Percentiles rank a stretch among this genome's conserved stretches.
Evolutionary conservation across 192 early-diverging fungal species (phyloP).

Genomic region (Linnemannia schmuckeri): DNA sequence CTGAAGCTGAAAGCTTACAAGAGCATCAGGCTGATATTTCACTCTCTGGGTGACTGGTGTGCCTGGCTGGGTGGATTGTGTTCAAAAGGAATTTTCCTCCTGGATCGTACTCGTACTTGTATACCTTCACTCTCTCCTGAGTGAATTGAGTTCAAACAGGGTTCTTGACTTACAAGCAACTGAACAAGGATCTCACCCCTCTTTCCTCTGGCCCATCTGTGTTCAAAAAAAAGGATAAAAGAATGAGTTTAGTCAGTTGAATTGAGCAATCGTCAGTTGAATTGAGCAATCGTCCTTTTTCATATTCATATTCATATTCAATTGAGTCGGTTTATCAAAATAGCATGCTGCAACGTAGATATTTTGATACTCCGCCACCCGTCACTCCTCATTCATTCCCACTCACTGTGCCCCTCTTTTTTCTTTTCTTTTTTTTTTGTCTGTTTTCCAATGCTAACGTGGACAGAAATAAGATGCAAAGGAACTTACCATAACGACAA

Average conservation of each 20-base stretch:
- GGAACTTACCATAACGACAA: slow-evolving; percentile 2
- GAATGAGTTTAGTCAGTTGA: neutral
- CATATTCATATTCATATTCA: neutral
- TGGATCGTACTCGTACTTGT: neutral
- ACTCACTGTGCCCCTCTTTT: neutral
- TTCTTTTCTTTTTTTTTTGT: neutral
- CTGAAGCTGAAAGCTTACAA: neutral
- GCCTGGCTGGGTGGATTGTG: too few relatives aligned
- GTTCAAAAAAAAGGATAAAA: slow-evolving; percentile 1
- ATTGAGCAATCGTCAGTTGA: neutral
- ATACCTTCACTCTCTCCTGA: neutral
- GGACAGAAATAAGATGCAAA: neutral
- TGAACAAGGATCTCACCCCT: neutral
- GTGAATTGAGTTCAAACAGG: slow-evolving; percentile 39
- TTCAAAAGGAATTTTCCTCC: too few relatives aligned
- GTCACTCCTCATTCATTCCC: neutral
- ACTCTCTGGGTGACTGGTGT: too few relatives aligned
- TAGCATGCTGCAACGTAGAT: neutral
- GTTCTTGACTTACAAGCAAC: slow-evolving; percentile 10
- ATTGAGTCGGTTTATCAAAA: neutral
- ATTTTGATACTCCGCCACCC: neutral
- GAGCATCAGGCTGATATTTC: neutral
- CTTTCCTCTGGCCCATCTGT: neutral
- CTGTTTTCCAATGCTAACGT: neutral
- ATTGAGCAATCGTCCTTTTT: neutral